Base-by-base conservation (phyloP, 345 rosid genomes). In the Eucalyptus shirleyi region DNA sequence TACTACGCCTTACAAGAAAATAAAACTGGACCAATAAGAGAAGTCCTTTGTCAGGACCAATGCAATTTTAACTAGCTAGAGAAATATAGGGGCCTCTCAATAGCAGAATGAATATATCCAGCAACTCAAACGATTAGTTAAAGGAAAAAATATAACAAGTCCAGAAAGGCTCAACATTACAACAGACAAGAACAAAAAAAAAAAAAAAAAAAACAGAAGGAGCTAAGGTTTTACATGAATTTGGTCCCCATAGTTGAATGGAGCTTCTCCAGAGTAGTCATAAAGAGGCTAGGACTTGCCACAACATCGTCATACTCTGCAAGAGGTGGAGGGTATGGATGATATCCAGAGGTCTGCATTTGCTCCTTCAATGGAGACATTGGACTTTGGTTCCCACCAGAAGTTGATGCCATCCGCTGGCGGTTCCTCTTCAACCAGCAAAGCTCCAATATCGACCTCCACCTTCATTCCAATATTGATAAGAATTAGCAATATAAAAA, bases 221-320 rank as follows among this genome's bases (percentile, higher is more conserved):
- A 86, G 88, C 56, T 88, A 81, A 89, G 88, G 94, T 92, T 77
- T 37, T 93, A 96, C 99, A 97, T 96, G 93, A 98, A 98, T 91
- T 97, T 98, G 88, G 99, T 96, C 60, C 96, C 94, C 99, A 98
- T 92, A 45, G 92, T 89, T 59, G 95, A 92, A 92, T 98, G 99
- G 7, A 97, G 94, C 91, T 93, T 93, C 95, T 98, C 97, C 90
- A 98, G 91, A 32, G 99, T 92, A 69, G 90, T 49, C 94, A 94
- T 91, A 93, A 98, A 98, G 77, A 94, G 98, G 90, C 91, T 93
- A 26, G 97, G 93, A 87, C 89, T 92, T 45, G 92, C 94, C 42
- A 91, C 92, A 86, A 98, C 94, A 85, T 96, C 98, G 72, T 94
- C 97, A 90, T 97, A 97, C 81, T 94, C 92, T 49, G 95, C 98